Evolutionary conservation across 2,329 filamentous ascomycete species (phyloP).

Genomic region (Penicillium sp.): DNA sequence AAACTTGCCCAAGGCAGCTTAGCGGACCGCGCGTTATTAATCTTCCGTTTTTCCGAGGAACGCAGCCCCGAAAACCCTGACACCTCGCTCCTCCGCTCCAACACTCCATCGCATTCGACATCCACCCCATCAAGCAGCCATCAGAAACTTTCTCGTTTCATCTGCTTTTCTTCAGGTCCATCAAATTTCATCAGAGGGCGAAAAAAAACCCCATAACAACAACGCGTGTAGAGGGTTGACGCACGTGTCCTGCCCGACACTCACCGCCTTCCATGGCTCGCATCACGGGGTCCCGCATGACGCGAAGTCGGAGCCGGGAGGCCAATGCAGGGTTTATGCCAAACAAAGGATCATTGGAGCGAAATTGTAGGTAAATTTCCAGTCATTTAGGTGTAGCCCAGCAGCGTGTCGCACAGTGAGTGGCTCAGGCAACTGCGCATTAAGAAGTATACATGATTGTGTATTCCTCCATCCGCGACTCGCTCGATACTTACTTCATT

Average conservation of each 20-base stretch:
- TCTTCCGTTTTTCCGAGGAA: background rate
- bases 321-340: conserved; percentile 16
- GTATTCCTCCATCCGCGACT: background rate
- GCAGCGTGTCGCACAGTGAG: background rate
- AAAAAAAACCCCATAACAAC: background rate
- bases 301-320: conserved; percentile 43
- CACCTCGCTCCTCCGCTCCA: background rate
- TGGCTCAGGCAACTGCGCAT: background rate
- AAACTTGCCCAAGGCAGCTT: background rate
- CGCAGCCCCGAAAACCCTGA: conserved; percentile 11
- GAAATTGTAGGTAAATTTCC: background rate
- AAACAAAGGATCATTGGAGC: background rate
- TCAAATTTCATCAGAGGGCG: background rate
- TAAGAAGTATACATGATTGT: background rate
- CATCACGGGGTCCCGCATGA: conserved; percentile 25
- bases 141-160: background rate
- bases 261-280: conserved; percentile 5
- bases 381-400: background rate
- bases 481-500: no score
- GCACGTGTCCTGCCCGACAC: background rate
- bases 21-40: background rate
- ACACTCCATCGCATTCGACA: background rate
- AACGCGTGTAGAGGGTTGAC: background rate
- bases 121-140: background rate
- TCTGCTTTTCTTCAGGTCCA: background rate